Evolutionary conservation across 2,329 filamentous ascomycete species (phyloP).

Genomic region (Coniella vitis): DNA sequence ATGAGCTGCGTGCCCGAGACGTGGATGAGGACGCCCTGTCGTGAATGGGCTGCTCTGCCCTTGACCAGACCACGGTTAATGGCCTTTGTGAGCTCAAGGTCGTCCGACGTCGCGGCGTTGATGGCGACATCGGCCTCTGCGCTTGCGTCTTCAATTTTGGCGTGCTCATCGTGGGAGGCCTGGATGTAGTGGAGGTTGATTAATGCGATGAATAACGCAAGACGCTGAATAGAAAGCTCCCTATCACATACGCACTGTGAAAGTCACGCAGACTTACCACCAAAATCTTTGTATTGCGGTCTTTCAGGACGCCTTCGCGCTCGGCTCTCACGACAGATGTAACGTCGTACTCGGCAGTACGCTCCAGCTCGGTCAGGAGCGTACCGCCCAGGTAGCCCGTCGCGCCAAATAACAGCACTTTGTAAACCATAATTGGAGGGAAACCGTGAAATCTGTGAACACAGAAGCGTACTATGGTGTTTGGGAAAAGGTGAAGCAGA

Average conservation of each 20-base stretch:
- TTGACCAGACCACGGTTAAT: conserved; percentile 2
- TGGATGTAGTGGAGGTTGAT: background rate
- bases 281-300: background rate
- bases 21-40: background rate
- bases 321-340: conserved; percentile 2
- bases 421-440: conserved; percentile 1
- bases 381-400: conserved; percentile 6
- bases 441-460: no score
- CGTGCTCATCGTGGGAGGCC: background rate
- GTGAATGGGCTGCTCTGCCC: background rate
- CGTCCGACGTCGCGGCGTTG: conserved; percentile 2
- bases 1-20: conserved; percentile 6
- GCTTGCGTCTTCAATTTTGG: conserved; percentile 1
- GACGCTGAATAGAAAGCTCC: no score
- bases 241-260: background rate
- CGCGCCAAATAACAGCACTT: background rate
- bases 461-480: no score
- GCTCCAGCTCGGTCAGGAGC: conserved; percentile 3
- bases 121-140: conserved; percentile 2
- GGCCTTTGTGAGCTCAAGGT: background rate
- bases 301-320: background rate
- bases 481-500: no score
- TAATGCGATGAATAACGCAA: background rate
- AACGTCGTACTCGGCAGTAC: background rate
- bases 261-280: background rate